phyloP scores from a whole-genome alignment of 2,329 filamentous ascomycete species.

The Sphaerulina musiva region DNA sequence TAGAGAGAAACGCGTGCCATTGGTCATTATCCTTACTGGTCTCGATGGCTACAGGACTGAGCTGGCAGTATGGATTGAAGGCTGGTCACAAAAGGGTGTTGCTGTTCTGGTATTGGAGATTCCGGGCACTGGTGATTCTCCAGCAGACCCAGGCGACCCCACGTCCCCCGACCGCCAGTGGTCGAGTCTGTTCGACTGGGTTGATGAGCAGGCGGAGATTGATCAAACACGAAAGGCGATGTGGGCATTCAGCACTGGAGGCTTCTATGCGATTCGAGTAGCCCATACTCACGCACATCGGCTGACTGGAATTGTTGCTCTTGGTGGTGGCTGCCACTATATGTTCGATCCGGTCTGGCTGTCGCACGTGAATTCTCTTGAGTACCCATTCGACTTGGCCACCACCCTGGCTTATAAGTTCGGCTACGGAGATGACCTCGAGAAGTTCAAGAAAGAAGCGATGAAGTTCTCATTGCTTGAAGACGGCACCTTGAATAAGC shows the following conservation, averaged over 20 bases:
- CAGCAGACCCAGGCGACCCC: constrained; percentile 43
- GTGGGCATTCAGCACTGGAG: constrained; percentile 55
- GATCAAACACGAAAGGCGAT: constrained; percentile 45
- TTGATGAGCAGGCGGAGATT: constrained; percentile 43
- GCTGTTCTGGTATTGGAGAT: constrained; percentile 50
- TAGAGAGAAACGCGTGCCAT: constrained; percentile 42
- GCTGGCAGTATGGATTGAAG: constrained; percentile 47
- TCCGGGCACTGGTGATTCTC: constrained; percentile 53
- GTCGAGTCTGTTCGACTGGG: constrained; percentile 50
- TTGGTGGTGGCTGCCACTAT: constrained; percentile 52
- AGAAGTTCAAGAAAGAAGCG: constrained; percentile 45
- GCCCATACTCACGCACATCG: constrained; percentile 52
- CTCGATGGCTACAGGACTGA: constrained; percentile 56
- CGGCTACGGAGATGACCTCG: constrained; percentile 38
- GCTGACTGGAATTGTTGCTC: constrained; percentile 47
- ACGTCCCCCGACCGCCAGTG: constrained; percentile 49
- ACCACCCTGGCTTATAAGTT: constrained; percentile 48
- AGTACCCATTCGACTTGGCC: constrained; percentile 55
- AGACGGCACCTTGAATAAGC: constrained; percentile 49
- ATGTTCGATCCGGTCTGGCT: constrained; percentile 54
- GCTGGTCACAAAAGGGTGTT: constrained; percentile 45
- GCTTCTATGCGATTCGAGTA: constrained; percentile 52
- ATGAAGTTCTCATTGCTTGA: constrained; percentile 49
- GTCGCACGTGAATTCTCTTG: constrained; percentile 48
- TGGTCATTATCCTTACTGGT: constrained; percentile 52